phyloP scores from a whole-genome alignment of 345 rosid species.

The Sonneratia caseolaris region DNA sequence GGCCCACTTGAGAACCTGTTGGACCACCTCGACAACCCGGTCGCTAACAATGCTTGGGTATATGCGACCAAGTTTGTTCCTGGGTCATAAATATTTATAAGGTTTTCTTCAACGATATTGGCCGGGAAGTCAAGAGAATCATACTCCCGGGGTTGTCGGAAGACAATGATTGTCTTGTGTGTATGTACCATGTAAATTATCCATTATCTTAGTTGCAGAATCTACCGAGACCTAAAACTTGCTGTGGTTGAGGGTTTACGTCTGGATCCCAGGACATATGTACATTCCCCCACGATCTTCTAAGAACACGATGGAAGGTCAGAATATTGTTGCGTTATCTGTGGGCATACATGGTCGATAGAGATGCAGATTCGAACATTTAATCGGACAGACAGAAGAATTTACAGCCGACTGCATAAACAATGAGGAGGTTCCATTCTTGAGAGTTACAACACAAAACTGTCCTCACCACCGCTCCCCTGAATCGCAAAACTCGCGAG shows the following conservation, averaged over 20 bases:
- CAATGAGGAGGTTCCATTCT: neutral
- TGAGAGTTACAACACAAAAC: neutral
- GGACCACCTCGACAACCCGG: conserved; percentile 89
- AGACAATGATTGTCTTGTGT: too few relatives aligned
- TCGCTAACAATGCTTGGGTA: conserved; percentile 98
- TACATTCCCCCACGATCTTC: neutral
- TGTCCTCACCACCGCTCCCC: neutral
- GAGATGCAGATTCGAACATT: neutral
- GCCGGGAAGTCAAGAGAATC: neutral
- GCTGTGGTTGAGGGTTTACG: neutral
- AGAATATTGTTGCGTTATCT: neutral
- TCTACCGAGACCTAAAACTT: too few relatives aligned
- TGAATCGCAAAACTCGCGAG: neutral
- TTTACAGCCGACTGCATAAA: neutral
- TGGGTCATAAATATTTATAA: conserved; percentile 37
- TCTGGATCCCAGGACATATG: neutral
- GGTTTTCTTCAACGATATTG: neutral
- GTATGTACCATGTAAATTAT: too few relatives aligned
- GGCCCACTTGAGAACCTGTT: conserved; percentile 89
- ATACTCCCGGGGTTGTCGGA: neutral
- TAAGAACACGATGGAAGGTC: neutral
- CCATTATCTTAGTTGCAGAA: too few relatives aligned
- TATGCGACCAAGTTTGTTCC: conserved; percentile 90
- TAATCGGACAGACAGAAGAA: neutral
- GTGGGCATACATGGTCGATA: neutral